These are phyloP conservation scores for Nannizzia gypsea DNA, from an alignment of 2,329 filamentous ascomycete species.

Conservation along the genomic window DNA sequence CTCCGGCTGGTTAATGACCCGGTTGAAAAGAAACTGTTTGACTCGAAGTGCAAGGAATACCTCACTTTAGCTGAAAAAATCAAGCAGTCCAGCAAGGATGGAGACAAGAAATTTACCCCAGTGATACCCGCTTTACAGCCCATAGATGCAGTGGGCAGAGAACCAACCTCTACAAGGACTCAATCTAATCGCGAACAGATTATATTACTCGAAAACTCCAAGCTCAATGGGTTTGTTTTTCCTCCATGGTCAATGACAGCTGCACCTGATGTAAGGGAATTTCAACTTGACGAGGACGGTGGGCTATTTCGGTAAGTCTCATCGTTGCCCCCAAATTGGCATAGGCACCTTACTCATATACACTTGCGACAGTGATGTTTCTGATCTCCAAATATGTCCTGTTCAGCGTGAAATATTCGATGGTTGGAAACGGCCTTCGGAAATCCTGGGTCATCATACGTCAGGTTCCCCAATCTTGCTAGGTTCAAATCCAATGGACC, in stretches of 20 bases:
- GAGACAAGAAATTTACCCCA: slow-evolving; percentile 7
- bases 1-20: slow-evolving; percentile 46
- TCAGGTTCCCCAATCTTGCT: slow-evolving; percentile 43
- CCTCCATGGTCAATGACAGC: slow-evolving; percentile 59
- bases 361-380: slow-evolving; percentile 47
- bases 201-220: slow-evolving; percentile 64
- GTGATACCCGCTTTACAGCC: slow-evolving; percentile 16
- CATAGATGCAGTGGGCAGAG: slow-evolving; percentile 23
- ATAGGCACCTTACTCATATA: slow-evolving; percentile 11
- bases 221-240: slow-evolving; percentile 70
- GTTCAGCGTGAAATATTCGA: slow-evolving; percentile 65
- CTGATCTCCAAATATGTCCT: slow-evolving; percentile 59
- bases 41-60: slow-evolving; percentile 56
- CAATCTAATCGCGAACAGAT: slow-evolving; percentile 61
- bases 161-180: slow-evolving; percentile 45
- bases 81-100: slow-evolving; percentile 41
- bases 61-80: slow-evolving; percentile 63
- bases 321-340: slow-evolving; percentile 4
- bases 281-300: slow-evolving; percentile 42
- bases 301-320: slow-evolving; percentile 50
- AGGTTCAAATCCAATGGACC: slow-evolving; percentile 52
- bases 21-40: slow-evolving; percentile 55
- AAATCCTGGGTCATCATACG: slow-evolving; percentile 42
- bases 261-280: slow-evolving; percentile 50
- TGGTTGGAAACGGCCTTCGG: slow-evolving; percentile 66